Base-by-base conservation (phyloP, 495 filamentous ascomycete species). In the Daldinia loculata region DNA sequence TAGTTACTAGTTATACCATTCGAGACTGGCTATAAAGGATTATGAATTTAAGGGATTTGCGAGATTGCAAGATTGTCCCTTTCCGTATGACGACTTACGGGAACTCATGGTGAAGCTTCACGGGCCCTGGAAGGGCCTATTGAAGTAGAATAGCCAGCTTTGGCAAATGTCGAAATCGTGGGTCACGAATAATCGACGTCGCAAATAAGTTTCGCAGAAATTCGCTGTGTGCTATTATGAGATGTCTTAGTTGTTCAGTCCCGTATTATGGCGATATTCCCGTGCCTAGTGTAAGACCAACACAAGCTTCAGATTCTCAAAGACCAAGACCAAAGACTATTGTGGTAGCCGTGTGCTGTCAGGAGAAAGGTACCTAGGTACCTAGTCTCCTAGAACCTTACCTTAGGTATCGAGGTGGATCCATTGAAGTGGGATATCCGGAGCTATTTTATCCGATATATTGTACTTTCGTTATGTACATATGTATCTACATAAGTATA, bases 71-170 rank as follows among this genome's bases (percentile, higher is more conserved):
- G 5, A 32, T 5, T 11, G 26, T 14, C 32, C 36, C 41, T 19
- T 26, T 41, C 29, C 29, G 56, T 50, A 27, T n/a, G 11, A 30
- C 51, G 32, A 78, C 81, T 75, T 76, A 83, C 81, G 73, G 43
- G 81, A 83, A 79, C 79, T 82, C 81, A 83, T 83, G 74, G 63
- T 81, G 78, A 75, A 58, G 67, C 69, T 60, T 70, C 70, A 58
- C 61, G 75, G 75, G 80, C 81, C 81, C 80, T 75, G 72, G 56
- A 63, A 77, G 80, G 81, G 80, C 80, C 78, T 80, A 72, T 74
- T 66, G 67, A 63, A 67, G 67, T 56, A 69, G 72, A 74, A 77
- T 77, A 73, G 72, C 81, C 81, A 81, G 77, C 60, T 63, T 74
- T 60, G 66, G 56, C 24, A 56, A 62, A 45, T 8, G 17, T 26